A percentile compares a stretch with the other conserved stretches of the same genome.
These are phyloP conservation scores for Barnettozyma siamensis DNA, from an alignment of 805 yeast species.

Conservation along the genomic window DNA sequence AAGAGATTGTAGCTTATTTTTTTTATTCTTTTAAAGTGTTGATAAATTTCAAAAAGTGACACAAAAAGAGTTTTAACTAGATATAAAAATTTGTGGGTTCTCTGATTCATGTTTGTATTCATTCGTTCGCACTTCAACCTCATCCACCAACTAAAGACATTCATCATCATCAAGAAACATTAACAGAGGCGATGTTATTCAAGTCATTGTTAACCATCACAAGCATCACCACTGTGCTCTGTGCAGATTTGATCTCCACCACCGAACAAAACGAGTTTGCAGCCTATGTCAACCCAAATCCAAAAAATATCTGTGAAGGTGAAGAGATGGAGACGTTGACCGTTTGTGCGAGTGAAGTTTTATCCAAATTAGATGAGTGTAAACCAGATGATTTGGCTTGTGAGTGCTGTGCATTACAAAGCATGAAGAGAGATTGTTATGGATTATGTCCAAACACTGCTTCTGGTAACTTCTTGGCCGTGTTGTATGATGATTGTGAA, in stretches of 20 bases:
- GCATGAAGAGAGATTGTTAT: slow-evolving; percentile 40
- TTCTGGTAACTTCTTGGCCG: slow-evolving; percentile 40
- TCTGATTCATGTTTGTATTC: no score
- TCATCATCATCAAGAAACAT: no score
- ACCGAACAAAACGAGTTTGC: slow-evolving; percentile 30
- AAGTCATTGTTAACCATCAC: slow-evolving; percentile 2
- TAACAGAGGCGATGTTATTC: no score
- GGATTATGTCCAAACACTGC: slow-evolving; percentile 44
- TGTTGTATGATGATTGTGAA: slow-evolving; percentile 40
- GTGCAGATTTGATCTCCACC: slow-evolving; percentile 16
- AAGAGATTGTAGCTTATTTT: no score
- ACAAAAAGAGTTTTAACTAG: no score
- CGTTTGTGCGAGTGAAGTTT: slow-evolving; percentile 41
- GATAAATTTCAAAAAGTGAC: no score
- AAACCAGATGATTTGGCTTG: slow-evolving; percentile 50
- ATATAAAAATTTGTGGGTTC: no score
- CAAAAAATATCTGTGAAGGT: slow-evolving; percentile 39
- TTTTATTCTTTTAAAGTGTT: no score
- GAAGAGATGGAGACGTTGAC: slow-evolving; percentile 38
- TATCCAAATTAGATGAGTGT: slow-evolving; percentile 42
- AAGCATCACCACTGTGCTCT: not conserved
- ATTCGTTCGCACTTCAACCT: no score
- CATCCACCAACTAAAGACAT: no score
- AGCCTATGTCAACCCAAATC: slow-evolving; percentile 42
- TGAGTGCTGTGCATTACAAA: slow-evolving; percentile 51